A percentile compares a stretch with the other conserved stretches of the same genome.
phyloP scores from a whole-genome alignment of 345 rosid species.

The Draba incana region DNA sequence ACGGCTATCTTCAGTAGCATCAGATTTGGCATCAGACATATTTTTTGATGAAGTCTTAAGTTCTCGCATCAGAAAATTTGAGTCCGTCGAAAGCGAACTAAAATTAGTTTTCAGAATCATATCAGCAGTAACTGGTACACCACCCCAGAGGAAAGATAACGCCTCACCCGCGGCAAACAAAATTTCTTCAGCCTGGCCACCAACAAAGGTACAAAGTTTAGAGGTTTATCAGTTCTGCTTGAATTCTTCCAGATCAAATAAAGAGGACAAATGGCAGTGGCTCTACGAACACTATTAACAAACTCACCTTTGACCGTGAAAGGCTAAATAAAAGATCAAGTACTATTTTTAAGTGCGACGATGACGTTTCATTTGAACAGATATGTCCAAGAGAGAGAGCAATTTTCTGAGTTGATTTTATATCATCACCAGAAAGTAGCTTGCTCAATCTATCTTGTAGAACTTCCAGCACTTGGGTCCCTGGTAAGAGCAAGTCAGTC shows the following conservation, averaged over 20 bases:
- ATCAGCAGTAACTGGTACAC: slow-evolving; percentile 87
- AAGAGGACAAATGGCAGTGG: slow-evolving; percentile 13
- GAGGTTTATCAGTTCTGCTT: slow-evolving; percentile 12
- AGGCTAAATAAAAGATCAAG: slow-evolving; percentile 84
- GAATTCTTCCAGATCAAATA: slow-evolving; percentile 12
- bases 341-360: slow-evolving; percentile 60
- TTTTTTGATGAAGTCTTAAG: slow-evolving; percentile 53
- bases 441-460: slow-evolving; percentile 76
- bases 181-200: slow-evolving; percentile 86
- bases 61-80: slow-evolving; percentile 87
- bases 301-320: slow-evolving; percentile 81
- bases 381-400: slow-evolving; percentile 84
- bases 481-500: slow-evolving; percentile 45
- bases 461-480: slow-evolving; percentile 62
- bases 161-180: slow-evolving; percentile 98
- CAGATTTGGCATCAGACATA: slow-evolving; percentile 49
- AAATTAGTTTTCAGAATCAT: slow-evolving; percentile 85
- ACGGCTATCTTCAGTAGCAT: slow-evolving; percentile 53
- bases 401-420: slow-evolving; percentile 78
- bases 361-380: slow-evolving; percentile 71
- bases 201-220: slow-evolving; percentile 26
- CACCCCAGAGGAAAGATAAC: slow-evolving; percentile 90
- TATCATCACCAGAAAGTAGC: slow-evolving; percentile 81
- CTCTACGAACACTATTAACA: slow-evolving; percentile 12
- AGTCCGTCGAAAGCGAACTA: slow-evolving; percentile 80